Conservation (phyloP, 352 stramenopile species). For the Elongisporangium undulatum region DNA sequence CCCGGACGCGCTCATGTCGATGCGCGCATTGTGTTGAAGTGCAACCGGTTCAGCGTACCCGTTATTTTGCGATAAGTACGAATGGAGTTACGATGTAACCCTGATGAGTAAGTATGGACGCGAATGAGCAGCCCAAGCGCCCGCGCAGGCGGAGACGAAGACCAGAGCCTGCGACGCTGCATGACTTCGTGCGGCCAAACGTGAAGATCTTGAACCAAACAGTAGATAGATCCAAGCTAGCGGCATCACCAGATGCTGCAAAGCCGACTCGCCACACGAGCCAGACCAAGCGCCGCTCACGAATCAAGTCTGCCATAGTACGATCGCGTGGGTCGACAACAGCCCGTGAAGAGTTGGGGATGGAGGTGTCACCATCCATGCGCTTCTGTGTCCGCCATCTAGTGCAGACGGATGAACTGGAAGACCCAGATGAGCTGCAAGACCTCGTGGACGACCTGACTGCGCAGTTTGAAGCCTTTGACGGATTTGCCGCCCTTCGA, state of each 20-base stretch:
- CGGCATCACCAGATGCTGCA: not conserved
- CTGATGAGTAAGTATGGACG: not conserved
- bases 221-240: not conserved
- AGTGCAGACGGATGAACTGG: slow-evolving; percentile 35
- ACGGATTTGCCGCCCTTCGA: slow-evolving; percentile 6
- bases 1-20: slow-evolving; percentile 19
- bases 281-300: slow-evolving; percentile 21
- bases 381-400: slow-evolving; percentile 26
- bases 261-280: not conserved
- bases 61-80: not conserved
- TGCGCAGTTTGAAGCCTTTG: slow-evolving; percentile 24
- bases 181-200: not conserved
- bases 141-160: not conserved
- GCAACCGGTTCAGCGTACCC: not conserved
- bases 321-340: slow-evolving; percentile 3
- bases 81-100: not conserved
- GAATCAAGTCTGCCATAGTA: slow-evolving; percentile 23
- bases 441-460: slow-evolving; percentile 36
- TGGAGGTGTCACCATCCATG: not conserved
- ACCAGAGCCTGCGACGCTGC: not conserved
- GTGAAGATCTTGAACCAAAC: not conserved
- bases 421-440: slow-evolving; percentile 45
- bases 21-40: not conserved
- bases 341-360: not conserved
- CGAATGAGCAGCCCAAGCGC: slow-evolving; percentile 2